Evolutionary conservation across 352 stramenopile genomes (phyloP).

Genomic region (Peronosclerospora sorghi): DNA sequence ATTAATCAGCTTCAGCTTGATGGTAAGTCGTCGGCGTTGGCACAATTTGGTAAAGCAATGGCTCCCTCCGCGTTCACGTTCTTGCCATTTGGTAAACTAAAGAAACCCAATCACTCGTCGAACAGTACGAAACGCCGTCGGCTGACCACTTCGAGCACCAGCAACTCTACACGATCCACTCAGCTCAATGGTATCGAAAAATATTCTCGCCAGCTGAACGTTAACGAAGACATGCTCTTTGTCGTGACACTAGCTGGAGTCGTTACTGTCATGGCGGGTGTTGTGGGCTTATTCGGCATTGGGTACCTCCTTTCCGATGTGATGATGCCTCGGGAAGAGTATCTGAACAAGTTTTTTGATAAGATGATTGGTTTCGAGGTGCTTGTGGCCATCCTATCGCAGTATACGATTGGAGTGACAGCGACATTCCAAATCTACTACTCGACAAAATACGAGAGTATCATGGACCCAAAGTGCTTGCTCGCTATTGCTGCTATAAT

Average conservation of each 20-base stretch:
- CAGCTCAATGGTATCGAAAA: constrained; percentile 45
- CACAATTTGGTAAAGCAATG: constrained; percentile 67
- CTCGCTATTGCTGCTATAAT: constrained; percentile 47
- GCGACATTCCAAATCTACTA: constrained; percentile 81
- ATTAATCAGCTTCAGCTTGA: constrained; percentile 66
- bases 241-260: constrained; percentile 67
- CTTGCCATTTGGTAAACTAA: constrained; percentile 57
- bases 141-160: constrained; percentile 15
- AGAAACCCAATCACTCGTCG: constrained; percentile 11
- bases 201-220: constrained; percentile 59
- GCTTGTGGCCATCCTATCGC: constrained; percentile 61
- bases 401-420: constrained; percentile 80
- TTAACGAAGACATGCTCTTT: constrained; percentile 76
- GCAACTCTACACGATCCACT: constrained; percentile 4
- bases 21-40: constrained; percentile 57
- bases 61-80: constrained; percentile 65
- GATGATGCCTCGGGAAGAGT: constrained; percentile 62
- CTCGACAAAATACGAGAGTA: constrained; percentile 39
- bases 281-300: constrained; percentile 51
- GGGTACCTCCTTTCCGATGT: constrained; percentile 42
- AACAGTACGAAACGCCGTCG: constrained; percentile 17
- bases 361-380: constrained; percentile 76
- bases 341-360: constrained; percentile 71
- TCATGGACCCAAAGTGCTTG: constrained; percentile 54
- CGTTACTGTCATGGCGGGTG: constrained; percentile 53